phyloP scores from a whole-genome alignment of 768 basidiomycete genomes.

The Podaxis sp. region DNA sequence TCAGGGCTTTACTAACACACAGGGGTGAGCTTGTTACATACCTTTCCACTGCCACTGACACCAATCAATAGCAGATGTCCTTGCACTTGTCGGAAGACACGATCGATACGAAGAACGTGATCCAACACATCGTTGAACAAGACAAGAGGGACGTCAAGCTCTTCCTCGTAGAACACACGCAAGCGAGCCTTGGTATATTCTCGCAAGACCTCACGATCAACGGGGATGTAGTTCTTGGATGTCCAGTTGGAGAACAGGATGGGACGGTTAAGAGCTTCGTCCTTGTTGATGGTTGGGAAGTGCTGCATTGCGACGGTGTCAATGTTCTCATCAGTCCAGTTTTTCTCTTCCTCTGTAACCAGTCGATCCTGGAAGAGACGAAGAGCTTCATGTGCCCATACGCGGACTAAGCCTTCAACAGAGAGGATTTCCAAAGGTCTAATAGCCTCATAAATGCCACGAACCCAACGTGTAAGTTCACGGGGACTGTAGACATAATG shows the following conservation, averaged over 20 bases:
- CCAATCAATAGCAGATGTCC: conserved; percentile 96
- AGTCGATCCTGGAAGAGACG: conserved; percentile 98
- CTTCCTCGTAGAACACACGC: conserved; percentile 98
- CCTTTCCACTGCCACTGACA: conserved; percentile 98
- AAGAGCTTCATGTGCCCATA: conserved; percentile 97
- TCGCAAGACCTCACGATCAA: conserved; percentile 87
- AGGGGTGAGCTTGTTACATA: conserved; percentile 27
- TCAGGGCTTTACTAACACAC: not conserved
- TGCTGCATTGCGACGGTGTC: conserved; percentile 79
- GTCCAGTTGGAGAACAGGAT: conserved; percentile 99
- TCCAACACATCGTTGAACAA: conserved; percentile 98
- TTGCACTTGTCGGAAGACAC: conserved; percentile 97
- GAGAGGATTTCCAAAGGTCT: conserved; percentile 89
- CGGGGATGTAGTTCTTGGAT: conserved; percentile 92
- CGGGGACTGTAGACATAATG: conserved; percentile 99
- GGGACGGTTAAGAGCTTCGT: conserved; percentile 83
- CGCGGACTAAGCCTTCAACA: conserved; percentile 90
- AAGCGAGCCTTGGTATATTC: conserved; percentile 97
- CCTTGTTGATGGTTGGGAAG: conserved; percentile 89
- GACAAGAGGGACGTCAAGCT: conserved; percentile 94
- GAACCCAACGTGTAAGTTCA: conserved; percentile 96
- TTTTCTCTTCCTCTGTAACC: conserved; percentile 86
- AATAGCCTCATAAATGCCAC: conserved; percentile 97
- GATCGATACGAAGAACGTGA: conserved; percentile 95
- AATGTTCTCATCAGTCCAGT: conserved; percentile 93